Evolutionary conservation across 2,329 filamentous ascomycete species (phyloP).

Genomic region (Pseudogymnoascus sp.): DNA sequence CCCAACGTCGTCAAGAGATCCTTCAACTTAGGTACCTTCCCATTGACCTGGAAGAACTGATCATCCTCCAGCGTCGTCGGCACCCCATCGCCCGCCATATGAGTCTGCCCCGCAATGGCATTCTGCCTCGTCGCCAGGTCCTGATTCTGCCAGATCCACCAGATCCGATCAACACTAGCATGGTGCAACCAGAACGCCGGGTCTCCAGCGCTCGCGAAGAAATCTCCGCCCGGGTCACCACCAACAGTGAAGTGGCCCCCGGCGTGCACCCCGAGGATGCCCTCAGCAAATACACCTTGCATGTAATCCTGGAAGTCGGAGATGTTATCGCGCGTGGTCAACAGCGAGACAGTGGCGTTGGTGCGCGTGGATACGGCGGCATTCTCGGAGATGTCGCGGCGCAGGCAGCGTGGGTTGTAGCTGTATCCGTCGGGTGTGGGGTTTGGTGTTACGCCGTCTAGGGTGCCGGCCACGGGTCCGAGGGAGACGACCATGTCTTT

Average conservation of each 20-base stretch:
- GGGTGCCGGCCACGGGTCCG: constrained; percentile 41
- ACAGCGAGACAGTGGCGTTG: constrained; percentile 34
- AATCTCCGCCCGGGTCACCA: constrained; percentile 43
- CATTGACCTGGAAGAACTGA: not conserved
- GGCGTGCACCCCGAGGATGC: constrained; percentile 35
- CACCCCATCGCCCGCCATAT: constrained; percentile 16
- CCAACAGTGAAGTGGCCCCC: constrained; percentile 39
- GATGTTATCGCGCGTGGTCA: constrained; percentile 35
- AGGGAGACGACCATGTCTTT: constrained; percentile 37
- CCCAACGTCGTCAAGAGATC: not conserved
- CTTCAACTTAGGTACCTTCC: not conserved
- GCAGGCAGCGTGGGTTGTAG: constrained; percentile 40
- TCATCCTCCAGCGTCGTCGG: not conserved
- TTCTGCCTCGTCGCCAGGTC: constrained; percentile 32
- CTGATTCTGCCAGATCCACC: constrained; percentile 45
- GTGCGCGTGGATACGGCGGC: constrained; percentile 33
- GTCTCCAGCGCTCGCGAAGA: constrained; percentile 40
- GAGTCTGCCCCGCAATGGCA: constrained; percentile 27
- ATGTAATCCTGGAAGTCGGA: constrained; percentile 40
- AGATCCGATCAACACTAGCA: constrained; percentile 41
- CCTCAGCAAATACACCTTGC: constrained; percentile 36
- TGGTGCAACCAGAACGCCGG: constrained; percentile 44
- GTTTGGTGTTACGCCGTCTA: constrained; percentile 31
- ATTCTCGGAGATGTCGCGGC: constrained; percentile 34
- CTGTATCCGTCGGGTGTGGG: constrained; percentile 27